Evolutionary conservation across 75 land plant species (phyloP).

Genomic region (Selaginella tamariscina): DNA sequence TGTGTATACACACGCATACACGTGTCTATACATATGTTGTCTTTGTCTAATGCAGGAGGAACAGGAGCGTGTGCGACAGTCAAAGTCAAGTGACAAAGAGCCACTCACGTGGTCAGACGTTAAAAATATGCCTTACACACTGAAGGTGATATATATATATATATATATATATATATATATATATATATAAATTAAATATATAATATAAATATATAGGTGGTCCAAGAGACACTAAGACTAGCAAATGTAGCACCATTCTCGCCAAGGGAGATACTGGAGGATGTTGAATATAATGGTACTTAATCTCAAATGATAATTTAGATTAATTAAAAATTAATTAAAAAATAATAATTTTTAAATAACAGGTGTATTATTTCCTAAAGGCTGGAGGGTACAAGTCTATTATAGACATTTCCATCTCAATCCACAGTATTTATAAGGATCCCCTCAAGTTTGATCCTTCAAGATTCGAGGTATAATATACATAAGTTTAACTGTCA

Average conservation of each 20-base stretch:
- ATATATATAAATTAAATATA: no score
- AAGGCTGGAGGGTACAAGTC: slow-evolving; percentile 7
- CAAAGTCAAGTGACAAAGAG: background rate
- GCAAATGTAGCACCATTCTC: slow-evolving; percentile 13
- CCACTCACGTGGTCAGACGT: background rate
- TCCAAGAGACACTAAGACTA: slow-evolving; percentile 2
- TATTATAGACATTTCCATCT: slow-evolving; percentile 11
- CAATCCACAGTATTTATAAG: slow-evolving; percentile 1
- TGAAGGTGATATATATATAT: background rate
- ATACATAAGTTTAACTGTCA: background rate
- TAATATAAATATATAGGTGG: background rate
- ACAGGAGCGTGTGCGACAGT: background rate
- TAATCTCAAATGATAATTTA: no score
- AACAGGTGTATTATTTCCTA: slow-evolving; percentile 7
- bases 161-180: no score
- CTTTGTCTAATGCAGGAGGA: background rate
- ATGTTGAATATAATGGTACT: slow-evolving; percentile 6
- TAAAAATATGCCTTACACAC: background rate
- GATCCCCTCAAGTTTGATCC: slow-evolving; percentile 5
- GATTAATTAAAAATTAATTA: no score
- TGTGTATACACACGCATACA: no score
- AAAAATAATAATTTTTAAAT: no score
- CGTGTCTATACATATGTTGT: no score
- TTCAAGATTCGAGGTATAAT: background rate
- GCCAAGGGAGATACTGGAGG: slow-evolving; percentile 5